Base-by-base conservation (phyloP, 2,329 filamentous ascomycete genomes). In the Neofusicoccum laricinum region DNA sequence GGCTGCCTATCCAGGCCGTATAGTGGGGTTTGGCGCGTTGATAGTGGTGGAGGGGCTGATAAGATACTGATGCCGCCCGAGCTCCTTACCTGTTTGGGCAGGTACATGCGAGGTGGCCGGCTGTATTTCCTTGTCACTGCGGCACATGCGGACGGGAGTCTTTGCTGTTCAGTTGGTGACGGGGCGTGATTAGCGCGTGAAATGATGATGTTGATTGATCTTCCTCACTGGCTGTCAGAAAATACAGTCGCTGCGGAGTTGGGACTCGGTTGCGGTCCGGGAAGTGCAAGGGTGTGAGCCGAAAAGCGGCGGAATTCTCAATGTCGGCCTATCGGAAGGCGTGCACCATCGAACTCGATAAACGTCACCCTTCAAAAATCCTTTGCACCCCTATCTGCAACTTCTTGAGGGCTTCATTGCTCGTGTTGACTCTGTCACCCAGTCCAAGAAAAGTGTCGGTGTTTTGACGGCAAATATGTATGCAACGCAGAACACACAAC, bases 21-120 rank as follows among this genome's bases (percentile, higher is more conserved):
- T 15, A 58, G 53, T 58, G 53, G 53, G 53, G 53, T 58, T 19
- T 10, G 14, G 34, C 38, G 50, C 50, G 8, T 25, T 58, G 53
- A 58, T 58, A 58, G 40, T 58, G 40, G 14, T 43, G 36, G 51
- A 30, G 51, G 19, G 50, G 19, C n/a, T 38, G 53, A 58, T 58
- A 58, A 58, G 21, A 55, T 32, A 43, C 15, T 14, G 53, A 34
- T 1, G 25, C 25, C 25, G 38, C 25, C 53, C 19, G 38, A 58
- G 53, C 53, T 58, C 53, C 30, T 58, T 58, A 10, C 53, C 25
- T 15, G 2, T 43, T 58, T 8, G 0, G 40, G 53, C 40, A 58
- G 21, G 53, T 45, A 30, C 40, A 58, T 32, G 38, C 53, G 53
- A 58, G 10, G n/a, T 6, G 1, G 5, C 25, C 19, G 51, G 12